A percentile compares a stretch with the other conserved stretches of the same genome.
These are phyloP conservation scores for Ophiostoma pallidulum DNA, from an alignment of 2,329 filamentous ascomycete genomes.

Conservation along the genomic window DNA sequence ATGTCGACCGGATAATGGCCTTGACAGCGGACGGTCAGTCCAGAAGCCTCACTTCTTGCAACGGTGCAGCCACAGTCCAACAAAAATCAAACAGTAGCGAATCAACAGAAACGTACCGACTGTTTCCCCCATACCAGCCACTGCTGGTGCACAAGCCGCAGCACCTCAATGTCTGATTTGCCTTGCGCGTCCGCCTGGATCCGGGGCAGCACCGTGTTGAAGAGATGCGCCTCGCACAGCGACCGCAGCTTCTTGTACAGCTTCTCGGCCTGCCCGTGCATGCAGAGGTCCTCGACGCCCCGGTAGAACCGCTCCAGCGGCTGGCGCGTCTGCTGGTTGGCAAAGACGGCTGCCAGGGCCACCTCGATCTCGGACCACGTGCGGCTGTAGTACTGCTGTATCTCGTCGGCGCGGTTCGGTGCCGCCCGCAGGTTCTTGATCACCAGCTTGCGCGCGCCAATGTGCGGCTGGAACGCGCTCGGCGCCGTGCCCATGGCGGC, in stretches of 20 bases:
- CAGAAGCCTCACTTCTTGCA: background rate
- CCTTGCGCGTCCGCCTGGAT: slow-evolving; percentile 43
- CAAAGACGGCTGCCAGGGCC: slow-evolving; percentile 66
- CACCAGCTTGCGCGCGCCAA: slow-evolving; percentile 75
- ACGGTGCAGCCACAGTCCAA: too few species aligned
- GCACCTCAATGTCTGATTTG: slow-evolving; percentile 49
- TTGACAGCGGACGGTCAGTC: slow-evolving; percentile 27
- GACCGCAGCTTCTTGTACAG: slow-evolving; percentile 58
- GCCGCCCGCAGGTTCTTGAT: slow-evolving; percentile 77
- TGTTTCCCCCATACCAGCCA: slow-evolving; percentile 77
- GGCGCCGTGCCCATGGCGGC: slow-evolving; percentile 20
- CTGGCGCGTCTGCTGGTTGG: slow-evolving; percentile 48
- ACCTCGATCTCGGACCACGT: slow-evolving; percentile 65
- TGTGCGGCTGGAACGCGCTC: slow-evolving; percentile 56
- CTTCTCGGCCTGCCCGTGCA: slow-evolving; percentile 60
- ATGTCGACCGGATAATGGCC: slow-evolving; percentile 74
- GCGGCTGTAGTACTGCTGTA: slow-evolving; percentile 68
- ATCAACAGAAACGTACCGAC: slow-evolving; percentile 53
- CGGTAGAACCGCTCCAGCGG: slow-evolving; percentile 87
- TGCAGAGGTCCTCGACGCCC: slow-evolving; percentile 84
- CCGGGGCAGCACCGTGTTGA: slow-evolving; percentile 45
- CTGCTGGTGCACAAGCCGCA: slow-evolving; percentile 44
- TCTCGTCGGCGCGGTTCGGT: slow-evolving; percentile 42
- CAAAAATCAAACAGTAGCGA: too few species aligned
- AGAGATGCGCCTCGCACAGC: slow-evolving; percentile 60